Percentiles rank a stretch among this genome's conserved stretches.
These are phyloP conservation scores for Wallacemonas sp. DNA, from an alignment of 208 protist genomes.

Conservation along the genomic window DNA sequence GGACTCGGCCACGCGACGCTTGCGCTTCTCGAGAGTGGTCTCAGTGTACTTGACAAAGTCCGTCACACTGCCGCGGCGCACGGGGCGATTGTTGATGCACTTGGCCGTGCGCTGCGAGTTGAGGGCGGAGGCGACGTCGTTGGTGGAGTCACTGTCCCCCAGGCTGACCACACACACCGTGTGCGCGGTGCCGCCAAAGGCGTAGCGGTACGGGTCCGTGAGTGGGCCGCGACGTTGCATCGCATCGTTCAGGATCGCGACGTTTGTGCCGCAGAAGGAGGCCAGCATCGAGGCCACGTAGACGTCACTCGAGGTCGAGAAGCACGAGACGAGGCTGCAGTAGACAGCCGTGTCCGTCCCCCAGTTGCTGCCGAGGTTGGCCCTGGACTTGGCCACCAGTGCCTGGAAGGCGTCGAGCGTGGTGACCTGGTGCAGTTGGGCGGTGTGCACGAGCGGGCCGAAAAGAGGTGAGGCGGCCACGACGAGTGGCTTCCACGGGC, in stretches of 20 bases:
- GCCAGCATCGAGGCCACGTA: slow-evolving; percentile 34
- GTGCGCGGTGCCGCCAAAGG: slow-evolving; percentile 49
- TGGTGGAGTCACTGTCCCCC: slow-evolving; percentile 26
- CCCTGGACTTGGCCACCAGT: slow-evolving; percentile 23
- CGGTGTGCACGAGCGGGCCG: slow-evolving; percentile 42
- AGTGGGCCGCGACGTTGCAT: slow-evolving; percentile 22
- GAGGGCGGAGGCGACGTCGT: slow-evolving; percentile 23
- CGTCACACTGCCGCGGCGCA: slow-evolving; percentile 47
- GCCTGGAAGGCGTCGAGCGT: slow-evolving; percentile 17
- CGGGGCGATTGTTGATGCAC: slow-evolving; percentile 33
- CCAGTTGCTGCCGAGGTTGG: slow-evolving; percentile 21
- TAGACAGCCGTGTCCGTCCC: slow-evolving; percentile 35
- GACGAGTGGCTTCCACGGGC: slow-evolving; percentile 17
- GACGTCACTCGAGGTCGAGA: slow-evolving; percentile 26
- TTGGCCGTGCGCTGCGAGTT: slow-evolving; percentile 23
- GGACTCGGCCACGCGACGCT: slow-evolving; percentile 18
- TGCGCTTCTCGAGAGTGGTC: slow-evolving; percentile 27
- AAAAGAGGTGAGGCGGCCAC: slow-evolving; percentile 51
- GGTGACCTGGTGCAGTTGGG: slow-evolving; percentile 22
- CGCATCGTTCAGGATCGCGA: slow-evolving; percentile 25
- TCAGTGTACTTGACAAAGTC: slow-evolving; percentile 46
- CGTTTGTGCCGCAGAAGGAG: slow-evolving; percentile 31
- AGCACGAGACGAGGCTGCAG: slow-evolving; percentile 40
- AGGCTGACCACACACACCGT: slow-evolving; percentile 28
- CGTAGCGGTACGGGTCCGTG: slow-evolving; percentile 46